Evolutionary conservation across 2,329 filamentous ascomycete genomes (phyloP).

Genomic region (Coniochaeta sp.): DNA sequence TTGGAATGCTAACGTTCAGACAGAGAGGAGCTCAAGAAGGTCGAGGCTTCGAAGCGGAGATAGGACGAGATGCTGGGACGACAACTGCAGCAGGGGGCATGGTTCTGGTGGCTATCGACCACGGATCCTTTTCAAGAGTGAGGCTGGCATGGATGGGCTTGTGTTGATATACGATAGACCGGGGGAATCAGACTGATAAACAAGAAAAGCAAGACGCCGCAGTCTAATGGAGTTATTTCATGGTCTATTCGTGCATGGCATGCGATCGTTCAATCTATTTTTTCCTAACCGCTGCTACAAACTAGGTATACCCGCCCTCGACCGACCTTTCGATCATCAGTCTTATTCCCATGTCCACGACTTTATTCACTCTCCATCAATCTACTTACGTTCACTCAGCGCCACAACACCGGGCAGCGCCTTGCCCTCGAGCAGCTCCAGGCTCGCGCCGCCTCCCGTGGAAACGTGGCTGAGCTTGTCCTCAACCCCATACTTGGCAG

Average conservation of each 20-base stretch:
- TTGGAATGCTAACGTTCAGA: neutral
- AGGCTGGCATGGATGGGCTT: too few species aligned
- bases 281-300: neutral
- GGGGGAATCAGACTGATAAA: neutral
- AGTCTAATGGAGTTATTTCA: too few species aligned
- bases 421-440: conserved; percentile 98
- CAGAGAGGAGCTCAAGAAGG: conserved; percentile 91
- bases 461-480: conserved; percentile 97
- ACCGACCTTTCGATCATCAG: conserved; percentile 1
- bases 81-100: neutral
- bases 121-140: too few species aligned
- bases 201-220: too few species aligned
- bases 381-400: conserved; percentile 67
- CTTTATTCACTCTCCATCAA: neutral
- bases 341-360: neutral
- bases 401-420: conserved; percentile 89
- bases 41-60: conserved; percentile 64
- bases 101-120: too few species aligned
- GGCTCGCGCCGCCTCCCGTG: conserved; percentile 88
- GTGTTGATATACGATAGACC: too few species aligned
- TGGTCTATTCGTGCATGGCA: neutral
- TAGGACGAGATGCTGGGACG: neutral
- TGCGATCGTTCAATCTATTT: neutral
- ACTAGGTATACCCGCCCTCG: conserved; percentile 1
- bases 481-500: conserved; percentile 94